Percentiles rank a stretch among this genome's conserved stretches.
Conservation (phyloP, 495 filamentous ascomycete species). For the Aspergillus sclerotioniger region DNA sequence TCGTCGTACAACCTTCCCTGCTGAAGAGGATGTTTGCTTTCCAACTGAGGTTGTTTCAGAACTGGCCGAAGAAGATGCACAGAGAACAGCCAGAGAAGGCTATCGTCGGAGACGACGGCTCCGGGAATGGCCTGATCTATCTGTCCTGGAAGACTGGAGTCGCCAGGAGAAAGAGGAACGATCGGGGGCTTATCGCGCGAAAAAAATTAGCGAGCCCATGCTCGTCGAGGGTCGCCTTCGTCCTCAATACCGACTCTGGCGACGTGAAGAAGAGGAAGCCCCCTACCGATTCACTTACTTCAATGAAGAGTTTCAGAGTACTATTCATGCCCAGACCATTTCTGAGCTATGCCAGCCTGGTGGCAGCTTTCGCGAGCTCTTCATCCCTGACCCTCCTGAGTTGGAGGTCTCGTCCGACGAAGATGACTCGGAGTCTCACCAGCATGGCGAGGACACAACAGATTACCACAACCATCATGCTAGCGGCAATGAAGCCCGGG, state of each 20-base stretch:
- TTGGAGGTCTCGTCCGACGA: slow-evolving; percentile 62
- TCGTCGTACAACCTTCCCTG: slow-evolving; percentile 53
- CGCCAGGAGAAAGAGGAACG: slow-evolving; percentile 86
- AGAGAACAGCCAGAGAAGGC: slow-evolving; percentile 37
- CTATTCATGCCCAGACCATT: slow-evolving; percentile 92
- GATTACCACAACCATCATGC: slow-evolving; percentile 13
- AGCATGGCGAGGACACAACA: slow-evolving; percentile 20
- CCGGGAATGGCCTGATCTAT: slow-evolving; percentile 66
- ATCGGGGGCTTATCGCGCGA: slow-evolving; percentile 80
- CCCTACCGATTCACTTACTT: slow-evolving; percentile 98
- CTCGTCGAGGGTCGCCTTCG: slow-evolving; percentile 84
- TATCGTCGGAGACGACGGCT: slow-evolving; percentile 53
- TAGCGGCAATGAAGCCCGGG: slow-evolving; percentile 4
- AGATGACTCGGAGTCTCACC: slow-evolving; percentile 59
- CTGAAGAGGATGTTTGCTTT: slow-evolving; percentile 91
- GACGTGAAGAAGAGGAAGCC: slow-evolving; percentile 80
- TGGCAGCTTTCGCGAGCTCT: slow-evolving; percentile 77
- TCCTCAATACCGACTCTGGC: slow-evolving; percentile 77
- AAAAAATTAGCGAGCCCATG: slow-evolving; percentile 91
- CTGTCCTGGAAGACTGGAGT: slow-evolving; percentile 86
- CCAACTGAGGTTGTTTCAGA: slow-evolving; percentile 76
- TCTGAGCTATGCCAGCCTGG: slow-evolving; percentile 87
- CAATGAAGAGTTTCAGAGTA: slow-evolving; percentile 92
- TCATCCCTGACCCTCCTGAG: slow-evolving; percentile 70
- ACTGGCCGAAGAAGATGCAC: slow-evolving; percentile 71